Base-by-base conservation (phyloP, 1,139 yeast species). In the Wickerhamiella infanticola region DNA sequence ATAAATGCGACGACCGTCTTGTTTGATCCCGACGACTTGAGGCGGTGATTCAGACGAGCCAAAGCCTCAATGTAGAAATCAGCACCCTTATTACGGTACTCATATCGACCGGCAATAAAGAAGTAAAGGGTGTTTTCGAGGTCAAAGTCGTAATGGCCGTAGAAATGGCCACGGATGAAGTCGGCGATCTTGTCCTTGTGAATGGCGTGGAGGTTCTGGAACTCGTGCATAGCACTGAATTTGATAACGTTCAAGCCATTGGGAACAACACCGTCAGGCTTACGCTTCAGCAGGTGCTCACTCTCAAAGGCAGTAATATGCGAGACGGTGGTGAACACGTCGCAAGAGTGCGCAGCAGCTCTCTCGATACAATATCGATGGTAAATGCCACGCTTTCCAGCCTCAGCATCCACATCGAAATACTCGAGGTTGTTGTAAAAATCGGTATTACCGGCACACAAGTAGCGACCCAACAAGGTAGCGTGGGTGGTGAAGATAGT, bases 401-500 rank as follows among this genome's bases (percentile, higher is more conserved):
- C 97, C 65, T 90, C 98, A 35, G 93, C 88, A 63, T 90, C 98
- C 43, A 88, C 96, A 60, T 90, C 98, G 61, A 90, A 88, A 60
- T 78, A 72, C 55, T 83, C 82, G 59, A 90, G 71, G 61, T 88
- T 86, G 66, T 90, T 90, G 70, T 90, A 90, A 61, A 90, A 90
- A 63, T 90, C 98, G 43, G 86, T 94, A 31, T 84, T 77, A 26
- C 97, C 97, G 24, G 97, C 97, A 69, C 98, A 90, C 53, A 90
- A 69, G 63, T 90, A 90, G 57, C 98, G 77, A 42, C 98, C 98
- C 54, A 90, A 73, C 55, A 90, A 69, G 24, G 98, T 90, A 2
- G 98, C 98, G 62, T 90, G 98, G 37, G 98, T 90, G 47, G 98
- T 90, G 70, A 90, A 90, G 53, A 90, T 82, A 42, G 98, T 88